These are phyloP conservation scores for Lupinus albus DNA, from an alignment of 306 rosid genomes.

Conservation along the genomic window DNA sequence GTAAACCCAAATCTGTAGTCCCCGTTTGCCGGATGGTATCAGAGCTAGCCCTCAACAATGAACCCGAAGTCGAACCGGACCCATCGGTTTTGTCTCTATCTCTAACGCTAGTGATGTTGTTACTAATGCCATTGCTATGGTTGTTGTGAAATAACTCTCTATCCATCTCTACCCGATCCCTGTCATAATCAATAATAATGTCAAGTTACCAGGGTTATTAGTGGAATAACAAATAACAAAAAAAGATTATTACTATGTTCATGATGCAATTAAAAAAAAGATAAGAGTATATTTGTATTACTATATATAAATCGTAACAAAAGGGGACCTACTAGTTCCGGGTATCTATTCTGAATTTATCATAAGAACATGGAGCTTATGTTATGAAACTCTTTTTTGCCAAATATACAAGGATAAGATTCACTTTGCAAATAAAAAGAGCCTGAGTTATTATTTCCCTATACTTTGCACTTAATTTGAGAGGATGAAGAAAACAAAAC, in stretches of 20 bases:
- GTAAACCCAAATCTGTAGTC: constrained; percentile 66
- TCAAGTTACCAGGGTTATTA: constrained; percentile 42
- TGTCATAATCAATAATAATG: constrained; percentile 35
- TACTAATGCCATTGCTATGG: constrained; percentile 22
- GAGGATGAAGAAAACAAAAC: constrained; percentile 7
- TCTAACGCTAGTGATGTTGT: constrained; percentile 24
- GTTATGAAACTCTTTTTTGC: constrained; percentile 20
- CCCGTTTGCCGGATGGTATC: constrained; percentile 59
- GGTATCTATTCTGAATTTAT: neutral
- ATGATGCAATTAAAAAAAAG: too few relatives aligned
- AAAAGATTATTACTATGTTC: neutral
- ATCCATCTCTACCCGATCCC: constrained; percentile 63
- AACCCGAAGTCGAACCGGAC: constrained; percentile 40
- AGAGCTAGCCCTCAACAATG: constrained; percentile 56
- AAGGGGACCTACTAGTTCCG: neutral
- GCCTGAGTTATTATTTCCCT: neutral
- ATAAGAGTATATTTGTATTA: neutral
- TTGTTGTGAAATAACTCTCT: constrained; percentile 45
- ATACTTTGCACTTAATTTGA: constrained; percentile 1
- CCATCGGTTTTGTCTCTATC: constrained; percentile 58
- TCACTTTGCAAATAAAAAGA: neutral
- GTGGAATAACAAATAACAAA: constrained; percentile 15
- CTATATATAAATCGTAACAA: neutral
- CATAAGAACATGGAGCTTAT: neutral
- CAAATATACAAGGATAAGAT: neutral